Evolutionary conservation across 768 basidiomycete genomes (phyloP).

Genomic region (Suillus weaverae): DNA sequence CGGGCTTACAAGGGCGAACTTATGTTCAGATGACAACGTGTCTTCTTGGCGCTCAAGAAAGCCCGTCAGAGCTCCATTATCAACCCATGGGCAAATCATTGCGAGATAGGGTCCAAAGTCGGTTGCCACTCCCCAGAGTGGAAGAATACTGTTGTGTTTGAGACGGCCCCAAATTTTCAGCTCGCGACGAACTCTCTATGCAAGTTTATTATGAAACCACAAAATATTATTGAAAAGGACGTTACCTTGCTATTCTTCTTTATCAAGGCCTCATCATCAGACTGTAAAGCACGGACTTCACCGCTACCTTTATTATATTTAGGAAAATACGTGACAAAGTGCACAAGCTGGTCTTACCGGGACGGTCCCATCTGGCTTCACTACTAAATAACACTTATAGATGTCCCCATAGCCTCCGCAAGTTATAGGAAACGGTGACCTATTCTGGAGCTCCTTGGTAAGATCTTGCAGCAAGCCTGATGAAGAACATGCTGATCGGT

Average conservation of each 20-base stretch:
- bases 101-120: constrained; percentile 22
- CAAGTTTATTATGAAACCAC: not conserved
- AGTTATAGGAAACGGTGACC: not conserved
- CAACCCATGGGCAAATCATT: constrained; percentile 24
- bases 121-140: constrained; percentile 16
- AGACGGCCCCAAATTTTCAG: constrained; percentile 20
- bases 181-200: constrained; percentile 21
- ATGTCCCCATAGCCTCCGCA: constrained; percentile 7
- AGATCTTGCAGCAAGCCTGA: not conserved
- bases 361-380: not conserved
- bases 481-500: not conserved
- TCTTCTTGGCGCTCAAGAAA: constrained; percentile 14
- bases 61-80: constrained; percentile 14
- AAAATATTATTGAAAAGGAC: not conserved
- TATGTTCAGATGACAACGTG: constrained; percentile 7
- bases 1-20: constrained; percentile 19
- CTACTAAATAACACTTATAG: constrained; percentile 2
- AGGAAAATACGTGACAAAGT: not conserved
- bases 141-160: not conserved
- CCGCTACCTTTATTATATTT: not conserved
- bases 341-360: not conserved
- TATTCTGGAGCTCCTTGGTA: not conserved
- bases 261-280: not conserved
- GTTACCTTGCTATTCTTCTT: not conserved
- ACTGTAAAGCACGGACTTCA: constrained; percentile 7